phyloP scores from a whole-genome alignment of 1,284 basidiomycete genomes.

The Leccinum solheimii region DNA sequence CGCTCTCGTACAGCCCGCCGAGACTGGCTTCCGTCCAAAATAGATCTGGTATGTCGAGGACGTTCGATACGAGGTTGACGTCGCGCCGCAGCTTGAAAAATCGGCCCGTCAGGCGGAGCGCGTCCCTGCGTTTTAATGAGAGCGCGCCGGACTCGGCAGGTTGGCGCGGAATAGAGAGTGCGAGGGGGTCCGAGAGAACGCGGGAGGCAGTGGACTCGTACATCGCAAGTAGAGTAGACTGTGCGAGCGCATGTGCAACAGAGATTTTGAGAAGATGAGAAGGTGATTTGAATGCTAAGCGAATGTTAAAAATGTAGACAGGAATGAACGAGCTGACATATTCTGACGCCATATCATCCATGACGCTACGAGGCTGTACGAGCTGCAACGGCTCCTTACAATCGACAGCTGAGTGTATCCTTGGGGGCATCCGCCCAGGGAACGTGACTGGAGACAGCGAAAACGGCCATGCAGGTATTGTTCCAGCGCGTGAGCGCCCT shows the following conservation, averaged over 20 bases:
- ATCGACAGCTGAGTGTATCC: constrained; percentile 34
- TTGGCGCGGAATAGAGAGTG: constrained; percentile 81
- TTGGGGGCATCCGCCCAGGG: constrained; percentile 33
- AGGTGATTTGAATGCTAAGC: constrained; percentile 80
- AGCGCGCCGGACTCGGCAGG: constrained; percentile 81
- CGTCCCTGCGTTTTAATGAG: constrained; percentile 77
- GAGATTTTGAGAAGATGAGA: constrained; percentile 89
- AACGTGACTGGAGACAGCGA: constrained; percentile 49
- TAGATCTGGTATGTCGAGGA: constrained; percentile 91
- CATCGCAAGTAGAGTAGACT: constrained; percentile 88
- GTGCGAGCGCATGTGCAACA: constrained; percentile 91
- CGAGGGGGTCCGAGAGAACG: constrained; percentile 78
- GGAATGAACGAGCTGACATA: constrained; percentile 37
- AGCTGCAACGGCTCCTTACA: neutral
- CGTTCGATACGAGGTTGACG: constrained; percentile 90
- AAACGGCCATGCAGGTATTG: constrained; percentile 45
- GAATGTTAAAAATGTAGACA: constrained; percentile 3
- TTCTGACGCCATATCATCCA: neutral
- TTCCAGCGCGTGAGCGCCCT: constrained; percentile 48
- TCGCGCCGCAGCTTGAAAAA: constrained; percentile 90
- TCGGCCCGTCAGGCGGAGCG: constrained; percentile 83
- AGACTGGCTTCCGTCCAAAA: constrained; percentile 96
- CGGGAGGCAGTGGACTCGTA: constrained; percentile 84
- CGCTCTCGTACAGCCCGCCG: constrained; percentile 89
- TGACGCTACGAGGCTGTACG: neutral